phyloP scores from a whole-genome alignment of 202 grass and related monocot genomes.

The Tripidium arundinaceum region DNA sequence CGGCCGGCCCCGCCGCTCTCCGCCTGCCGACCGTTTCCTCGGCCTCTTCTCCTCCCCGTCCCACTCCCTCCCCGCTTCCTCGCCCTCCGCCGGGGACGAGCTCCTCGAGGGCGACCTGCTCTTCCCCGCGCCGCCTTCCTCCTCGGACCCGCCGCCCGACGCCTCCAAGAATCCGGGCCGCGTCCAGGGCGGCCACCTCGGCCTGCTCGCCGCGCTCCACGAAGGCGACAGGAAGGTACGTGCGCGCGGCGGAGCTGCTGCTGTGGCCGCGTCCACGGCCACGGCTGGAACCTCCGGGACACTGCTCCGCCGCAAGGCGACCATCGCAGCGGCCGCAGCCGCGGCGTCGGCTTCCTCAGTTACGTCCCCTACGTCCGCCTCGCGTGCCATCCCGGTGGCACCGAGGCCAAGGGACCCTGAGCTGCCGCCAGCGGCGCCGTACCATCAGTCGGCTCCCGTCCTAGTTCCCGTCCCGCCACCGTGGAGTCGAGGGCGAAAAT shows the following conservation, averaged over 20 bases:
- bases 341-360: not conserved
- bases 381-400: slow-evolving; percentile 17
- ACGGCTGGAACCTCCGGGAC: slow-evolving; percentile 15
- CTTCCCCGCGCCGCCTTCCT: slow-evolving; percentile 7
- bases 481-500: not conserved
- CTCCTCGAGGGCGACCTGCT: slow-evolving; percentile 42
- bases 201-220: slow-evolving; percentile 39
- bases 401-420: slow-evolving; percentile 8
- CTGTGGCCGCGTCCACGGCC: not conserved
- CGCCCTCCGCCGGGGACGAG: slow-evolving; percentile 14
- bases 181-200: not conserved
- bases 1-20: slow-evolving; percentile 22
- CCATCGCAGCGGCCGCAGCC: slow-evolving; percentile 20
- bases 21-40: slow-evolving; percentile 43
- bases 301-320: slow-evolving; percentile 36
- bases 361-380: not conserved
- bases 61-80: slow-evolving; percentile 3
- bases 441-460: slow-evolving; percentile 32
- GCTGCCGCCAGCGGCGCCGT: not conserved
- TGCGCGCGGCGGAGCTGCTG: not conserved
- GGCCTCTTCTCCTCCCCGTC: slow-evolving; percentile 41
- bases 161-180: slow-evolving; percentile 8
- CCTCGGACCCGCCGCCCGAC: slow-evolving; percentile 20
- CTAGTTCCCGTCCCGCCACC: slow-evolving; percentile 26
- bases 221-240: slow-evolving; percentile 22